Percentiles rank a stretch among this genome's conserved stretches.
Evolutionary conservation across 768 basidiomycete species (phyloP).

Genomic region (Pseudohyphozyma bogoriensis): DNA sequence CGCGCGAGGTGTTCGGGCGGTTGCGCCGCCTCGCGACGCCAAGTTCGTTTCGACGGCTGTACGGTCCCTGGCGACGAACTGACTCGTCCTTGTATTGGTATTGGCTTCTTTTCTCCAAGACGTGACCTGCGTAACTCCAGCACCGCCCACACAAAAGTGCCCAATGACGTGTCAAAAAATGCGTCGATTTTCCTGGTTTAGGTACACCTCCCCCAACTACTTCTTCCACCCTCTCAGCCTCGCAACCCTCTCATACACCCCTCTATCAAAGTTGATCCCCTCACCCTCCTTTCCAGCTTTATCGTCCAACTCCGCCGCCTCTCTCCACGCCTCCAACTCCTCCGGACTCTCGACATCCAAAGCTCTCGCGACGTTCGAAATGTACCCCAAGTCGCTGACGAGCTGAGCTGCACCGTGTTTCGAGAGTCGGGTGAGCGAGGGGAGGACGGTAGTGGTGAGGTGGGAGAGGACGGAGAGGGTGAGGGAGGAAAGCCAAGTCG

Average conservation of each 20-base stretch:
- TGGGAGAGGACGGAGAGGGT: constrained; percentile 66
- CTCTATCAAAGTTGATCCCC: background rate
- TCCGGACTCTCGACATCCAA: constrained; percentile 71
- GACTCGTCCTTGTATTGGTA: too few species aligned
- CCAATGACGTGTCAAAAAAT: too few species aligned
- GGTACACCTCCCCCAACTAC: too few species aligned
- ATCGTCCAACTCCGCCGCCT: constrained; percentile 44
- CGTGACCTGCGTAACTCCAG: too few species aligned
- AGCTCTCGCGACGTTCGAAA: constrained; percentile 80
- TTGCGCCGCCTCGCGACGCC: too few species aligned
- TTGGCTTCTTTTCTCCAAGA: too few species aligned
- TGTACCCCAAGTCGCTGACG: constrained; percentile 72
- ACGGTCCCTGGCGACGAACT: too few species aligned
- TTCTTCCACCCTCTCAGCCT: constrained; percentile 8
- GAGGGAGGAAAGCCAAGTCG: constrained; percentile 87
- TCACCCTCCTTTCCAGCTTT: constrained; percentile 4
- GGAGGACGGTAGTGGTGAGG: constrained; percentile 60
- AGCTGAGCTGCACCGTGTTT: constrained; percentile 68
- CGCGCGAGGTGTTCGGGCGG: too few species aligned
- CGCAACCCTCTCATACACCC: constrained; percentile 13
- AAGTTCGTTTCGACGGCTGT: too few species aligned
- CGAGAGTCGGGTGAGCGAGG: constrained; percentile 55
- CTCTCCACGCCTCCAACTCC: constrained; percentile 70
- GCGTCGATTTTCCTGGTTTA: too few species aligned
- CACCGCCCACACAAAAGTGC: too few species aligned